phyloP scores from a whole-genome alignment of 352 stramenopile genomes.

The Phytophthora cryptogea region DNA sequence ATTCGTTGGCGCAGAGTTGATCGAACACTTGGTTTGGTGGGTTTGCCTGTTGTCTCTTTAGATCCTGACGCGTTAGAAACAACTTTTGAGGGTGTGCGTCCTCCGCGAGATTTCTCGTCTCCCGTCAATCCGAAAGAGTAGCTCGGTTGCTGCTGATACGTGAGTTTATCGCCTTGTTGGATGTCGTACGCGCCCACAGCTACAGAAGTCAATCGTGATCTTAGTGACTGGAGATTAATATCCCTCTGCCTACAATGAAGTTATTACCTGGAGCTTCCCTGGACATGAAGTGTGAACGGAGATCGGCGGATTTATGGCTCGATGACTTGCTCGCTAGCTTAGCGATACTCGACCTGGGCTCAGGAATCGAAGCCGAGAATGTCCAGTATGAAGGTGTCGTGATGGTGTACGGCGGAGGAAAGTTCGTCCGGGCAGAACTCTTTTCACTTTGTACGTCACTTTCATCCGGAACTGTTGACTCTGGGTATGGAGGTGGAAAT shows the following conservation, averaged over 20 bases:
- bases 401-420: conserved; percentile 42
- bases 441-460: conserved; percentile 14
- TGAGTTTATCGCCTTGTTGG: conserved; percentile 45
- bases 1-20: conserved; percentile 8
- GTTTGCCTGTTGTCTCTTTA: conserved; percentile 6
- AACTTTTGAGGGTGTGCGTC: background rate
- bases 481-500: conserved; percentile 49
- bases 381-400: conserved; percentile 39
- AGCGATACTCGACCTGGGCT: conserved; percentile 29
- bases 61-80: background rate
- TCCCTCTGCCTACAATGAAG: no score
- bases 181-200: conserved; percentile 64
- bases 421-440: conserved; percentile 14
- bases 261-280: conserved; percentile 25
- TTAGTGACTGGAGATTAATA: no score
- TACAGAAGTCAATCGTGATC: conserved; percentile 3
- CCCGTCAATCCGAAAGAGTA: conserved; percentile 41
- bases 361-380: conserved; percentile 28
- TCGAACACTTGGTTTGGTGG: conserved; percentile 4
- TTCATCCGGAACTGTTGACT: conserved; percentile 29
- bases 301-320: conserved; percentile 12
- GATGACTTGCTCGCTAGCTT: conserved; percentile 25
- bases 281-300: conserved; percentile 23
- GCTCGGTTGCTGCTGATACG: conserved; percentile 41
- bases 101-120: background rate